phyloP scores from a whole-genome alignment of 2,329 filamentous ascomycete genomes.

The Cordyceps farinosa region DNA sequence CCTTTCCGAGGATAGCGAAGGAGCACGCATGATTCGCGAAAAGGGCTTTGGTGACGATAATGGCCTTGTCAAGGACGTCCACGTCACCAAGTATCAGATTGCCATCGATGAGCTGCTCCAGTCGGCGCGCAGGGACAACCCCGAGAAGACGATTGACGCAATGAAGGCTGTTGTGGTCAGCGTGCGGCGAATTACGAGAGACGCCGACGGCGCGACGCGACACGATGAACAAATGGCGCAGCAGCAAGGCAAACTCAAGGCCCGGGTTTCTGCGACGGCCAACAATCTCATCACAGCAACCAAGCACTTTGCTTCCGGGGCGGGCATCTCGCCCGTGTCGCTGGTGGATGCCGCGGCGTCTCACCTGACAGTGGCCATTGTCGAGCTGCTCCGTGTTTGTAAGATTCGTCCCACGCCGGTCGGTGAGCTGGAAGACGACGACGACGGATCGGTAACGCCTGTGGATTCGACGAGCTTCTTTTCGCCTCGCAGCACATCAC shows the following conservation, averaged over 20 bases:
- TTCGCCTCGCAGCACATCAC: constrained; percentile 49
- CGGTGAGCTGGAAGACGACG: constrained; percentile 73
- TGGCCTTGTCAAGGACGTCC: constrained; percentile 83
- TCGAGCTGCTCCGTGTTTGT: constrained; percentile 78
- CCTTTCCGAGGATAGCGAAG: constrained; percentile 64
- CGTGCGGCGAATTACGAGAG: constrained; percentile 80
- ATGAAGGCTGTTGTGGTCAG: constrained; percentile 84
- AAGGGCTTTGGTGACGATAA: constrained; percentile 65
- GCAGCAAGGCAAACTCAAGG: constrained; percentile 68
- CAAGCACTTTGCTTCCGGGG: constrained; percentile 81
- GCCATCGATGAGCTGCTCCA: constrained; percentile 87
- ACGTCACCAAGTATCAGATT: constrained; percentile 93
- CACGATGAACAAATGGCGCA: constrained; percentile 53
- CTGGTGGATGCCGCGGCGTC: constrained; percentile 89
- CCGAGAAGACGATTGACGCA: constrained; percentile 71
- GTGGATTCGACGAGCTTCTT: constrained; percentile 68
- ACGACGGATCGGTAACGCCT: constrained; percentile 63
- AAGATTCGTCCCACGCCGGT: constrained; percentile 77
- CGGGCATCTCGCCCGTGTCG: constrained; percentile 87
- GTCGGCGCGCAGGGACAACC: constrained; percentile 68
- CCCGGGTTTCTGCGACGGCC: constrained; percentile 83
- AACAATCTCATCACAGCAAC: constrained; percentile 94
- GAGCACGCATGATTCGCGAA: constrained; percentile 62
- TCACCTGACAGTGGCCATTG: constrained; percentile 78
- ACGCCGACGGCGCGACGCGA: constrained; percentile 60